Conservation (phyloP, 2,329 filamentous ascomycete genomes). For the Amauroascus verrucosus region DNA sequence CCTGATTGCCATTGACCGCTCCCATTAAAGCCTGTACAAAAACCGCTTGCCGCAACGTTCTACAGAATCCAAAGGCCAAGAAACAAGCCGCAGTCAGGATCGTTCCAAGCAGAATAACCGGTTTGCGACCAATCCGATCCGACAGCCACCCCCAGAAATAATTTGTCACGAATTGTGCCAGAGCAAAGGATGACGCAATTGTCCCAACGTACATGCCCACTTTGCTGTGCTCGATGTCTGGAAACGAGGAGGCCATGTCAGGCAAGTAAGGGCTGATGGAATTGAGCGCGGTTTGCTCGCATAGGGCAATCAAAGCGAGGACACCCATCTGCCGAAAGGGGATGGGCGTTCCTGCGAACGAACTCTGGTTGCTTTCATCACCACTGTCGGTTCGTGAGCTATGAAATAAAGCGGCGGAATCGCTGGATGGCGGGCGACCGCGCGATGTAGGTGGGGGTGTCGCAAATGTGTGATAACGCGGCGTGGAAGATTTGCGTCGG, state of each 20-base stretch:
- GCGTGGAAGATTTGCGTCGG: conserved; percentile 21
- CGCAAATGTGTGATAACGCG: conserved; percentile 41
- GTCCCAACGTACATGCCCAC: conserved; percentile 82
- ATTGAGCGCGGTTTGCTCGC: conserved; percentile 93
- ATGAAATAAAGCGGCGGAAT: conserved; percentile 11
- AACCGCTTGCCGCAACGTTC: conserved; percentile 70
- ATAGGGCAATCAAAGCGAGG: conserved; percentile 76
- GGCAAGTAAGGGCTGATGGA: conserved; percentile 93
- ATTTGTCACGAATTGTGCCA: conserved; percentile 86
- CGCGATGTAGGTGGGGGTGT: conserved; percentile 39
- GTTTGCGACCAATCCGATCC: conserved; percentile 69
- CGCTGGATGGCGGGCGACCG: conserved; percentile 36
- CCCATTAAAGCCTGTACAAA: conserved; percentile 85
- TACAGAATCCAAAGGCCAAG: conserved; percentile 76
- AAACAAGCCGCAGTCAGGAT: conserved; percentile 75
- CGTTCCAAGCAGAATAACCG: conserved; percentile 71
- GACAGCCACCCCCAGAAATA: conserved; percentile 83
- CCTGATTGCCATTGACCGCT: conserved; percentile 86
- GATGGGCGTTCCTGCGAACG: conserved; percentile 52
- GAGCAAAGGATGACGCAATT: conserved; percentile 80
- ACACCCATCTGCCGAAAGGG: conserved; percentile 74
- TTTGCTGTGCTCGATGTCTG: conserved; percentile 59
- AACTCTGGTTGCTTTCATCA: conserved; percentile 19
- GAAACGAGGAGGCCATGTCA: conserved; percentile 79
- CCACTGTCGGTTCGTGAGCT: conserved; percentile 15